Conservation (phyloP, 2,329 filamentous ascomycete species). For the Cladorrhinum sp. region DNA sequence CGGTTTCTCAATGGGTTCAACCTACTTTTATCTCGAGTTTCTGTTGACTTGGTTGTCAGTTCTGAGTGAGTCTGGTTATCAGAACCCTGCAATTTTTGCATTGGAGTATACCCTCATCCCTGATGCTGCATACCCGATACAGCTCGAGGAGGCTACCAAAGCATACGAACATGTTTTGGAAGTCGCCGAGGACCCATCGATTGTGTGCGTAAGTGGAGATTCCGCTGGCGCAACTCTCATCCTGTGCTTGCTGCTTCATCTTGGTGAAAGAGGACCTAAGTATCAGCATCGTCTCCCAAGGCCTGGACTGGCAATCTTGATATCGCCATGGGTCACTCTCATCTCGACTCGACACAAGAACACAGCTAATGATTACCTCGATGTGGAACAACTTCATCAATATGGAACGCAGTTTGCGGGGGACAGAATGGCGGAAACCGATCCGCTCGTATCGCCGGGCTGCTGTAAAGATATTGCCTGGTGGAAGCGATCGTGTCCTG, state of each 20-base stretch:
- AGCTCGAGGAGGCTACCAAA: conserved; percentile 65
- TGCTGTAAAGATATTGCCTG: conserved; percentile 61
- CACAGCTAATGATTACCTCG: conserved; percentile 73
- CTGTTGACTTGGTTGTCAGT: conserved; percentile 68
- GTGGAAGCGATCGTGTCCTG: conserved; percentile 67
- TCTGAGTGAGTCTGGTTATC: conserved; percentile 62
- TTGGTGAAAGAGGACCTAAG: conserved; percentile 42
- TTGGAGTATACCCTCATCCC: conserved; percentile 80
- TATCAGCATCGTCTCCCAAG: conserved; percentile 15
- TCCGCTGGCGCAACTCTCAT: conserved; percentile 75
- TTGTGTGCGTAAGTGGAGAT: conserved; percentile 71
- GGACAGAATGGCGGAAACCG: conserved; percentile 42
- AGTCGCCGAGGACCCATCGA: conserved; percentile 54
- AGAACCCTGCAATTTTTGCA: conserved; percentile 74
- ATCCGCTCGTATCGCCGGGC: conserved; percentile 67
- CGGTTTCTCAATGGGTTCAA: conserved; percentile 79
- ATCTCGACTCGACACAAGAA: conserved; percentile 65
- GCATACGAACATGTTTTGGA: conserved; percentile 70
- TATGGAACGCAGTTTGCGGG: conserved; percentile 71
- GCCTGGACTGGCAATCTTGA: conserved; percentile 59
- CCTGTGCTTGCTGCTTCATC: conserved; percentile 67
- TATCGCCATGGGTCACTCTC: conserved; percentile 79
- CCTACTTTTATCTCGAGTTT: conserved; percentile 83
- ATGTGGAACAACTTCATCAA: conserved; percentile 60
- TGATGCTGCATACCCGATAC: conserved; percentile 68